A percentile compares a stretch with the other conserved stretches of the same genome.
Evolutionary conservation across 371 early-diverging fungal genomes (phyloP).

Genomic region (Chytridiales sp.): DNA sequence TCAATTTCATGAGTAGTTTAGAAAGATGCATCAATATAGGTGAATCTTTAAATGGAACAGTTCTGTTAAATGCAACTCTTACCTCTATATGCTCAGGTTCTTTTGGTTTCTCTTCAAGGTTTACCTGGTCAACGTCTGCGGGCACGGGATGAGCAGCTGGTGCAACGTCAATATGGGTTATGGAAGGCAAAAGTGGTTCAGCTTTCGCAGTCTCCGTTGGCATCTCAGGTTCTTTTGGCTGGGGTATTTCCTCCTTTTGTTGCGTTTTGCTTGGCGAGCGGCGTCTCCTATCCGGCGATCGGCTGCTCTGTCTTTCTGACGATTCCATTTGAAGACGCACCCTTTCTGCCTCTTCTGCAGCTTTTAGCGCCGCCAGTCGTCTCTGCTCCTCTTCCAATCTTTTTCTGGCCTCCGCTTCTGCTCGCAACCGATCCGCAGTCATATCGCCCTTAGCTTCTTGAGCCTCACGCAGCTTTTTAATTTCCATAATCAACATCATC

Average conservation of each 20-base stretch:
- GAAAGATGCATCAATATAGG: slow-evolving; percentile 1
- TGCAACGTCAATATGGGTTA: no score
- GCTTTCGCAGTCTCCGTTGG: not conserved
- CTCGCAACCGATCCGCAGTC: not conserved
- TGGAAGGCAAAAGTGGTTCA: not conserved
- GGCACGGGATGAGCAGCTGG: no score
- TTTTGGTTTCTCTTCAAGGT: not conserved
- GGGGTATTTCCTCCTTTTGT: slow-evolving; percentile 6
- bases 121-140: no score
- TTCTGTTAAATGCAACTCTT: not conserved
- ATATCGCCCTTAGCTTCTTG: slow-evolving; percentile 9
- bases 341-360: slow-evolving; percentile 3
- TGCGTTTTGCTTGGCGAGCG: not conserved
- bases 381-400: slow-evolving; percentile 15
- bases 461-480: slow-evolving; percentile 19
- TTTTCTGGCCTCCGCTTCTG: slow-evolving; percentile 2
- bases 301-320: slow-evolving; percentile 3
- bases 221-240: not conserved
- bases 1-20: not conserved
- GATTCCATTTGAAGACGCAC: slow-evolving; percentile 4
- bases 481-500: slow-evolving; percentile 12
- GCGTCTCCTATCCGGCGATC: slow-evolving; percentile 1
- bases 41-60: not conserved
- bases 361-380: not conserved
- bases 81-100: not conserved